Base-by-base conservation (phyloP, 2,329 filamentous ascomycete genomes). In the Colletotrichum magnum region DNA sequence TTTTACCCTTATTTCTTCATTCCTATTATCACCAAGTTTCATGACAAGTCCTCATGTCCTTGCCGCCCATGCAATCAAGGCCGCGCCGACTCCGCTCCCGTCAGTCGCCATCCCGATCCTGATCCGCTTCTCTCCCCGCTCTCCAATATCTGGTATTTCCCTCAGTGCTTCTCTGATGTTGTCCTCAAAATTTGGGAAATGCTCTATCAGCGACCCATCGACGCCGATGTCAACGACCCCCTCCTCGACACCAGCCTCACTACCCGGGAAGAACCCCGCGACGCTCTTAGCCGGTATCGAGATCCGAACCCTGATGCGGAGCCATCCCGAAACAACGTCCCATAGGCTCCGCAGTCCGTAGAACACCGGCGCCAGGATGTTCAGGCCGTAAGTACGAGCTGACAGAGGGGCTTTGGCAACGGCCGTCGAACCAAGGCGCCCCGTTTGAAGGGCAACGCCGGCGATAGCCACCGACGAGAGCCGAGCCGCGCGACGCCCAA, bases 21-120 rank as follows among this genome's bases (percentile, higher is more conserved):
- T 4, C 15, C 13, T n/a, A 43, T 43, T 43, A n/a, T 16, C 41
- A n/a, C 13, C 6, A 15, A 50, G 6, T 13, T 18, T 6, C 1
- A 13, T 18, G 3, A 41, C 5, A 53, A 53, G 15, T 4, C 7
- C 26, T 52, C 21, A 52, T 13, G 50, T 15, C 4, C 67, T 60
- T 6, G 67, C 67, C 18, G 73, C 73, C 58, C 74, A 73, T 5
- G 91, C 91, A 79, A 93, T 92, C 74, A 94, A 78, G 60, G 92
- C 92, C 7, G 92, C 92, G 54, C 92, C 92, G 39, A 93, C 89
- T 59, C 92, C 91, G 72, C 88, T 91, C 16, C 92, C 92, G 75
- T 94, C 91, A 80, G 93, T 93, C 28, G 91, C 91, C 74, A 93
- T 89, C 3, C 90, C 91, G 74, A 94, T 92, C 48, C 88, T 83